Conservation (phyloP, 2,329 filamentous ascomycete genomes). For the Ambrosiella xylebori region DNA sequence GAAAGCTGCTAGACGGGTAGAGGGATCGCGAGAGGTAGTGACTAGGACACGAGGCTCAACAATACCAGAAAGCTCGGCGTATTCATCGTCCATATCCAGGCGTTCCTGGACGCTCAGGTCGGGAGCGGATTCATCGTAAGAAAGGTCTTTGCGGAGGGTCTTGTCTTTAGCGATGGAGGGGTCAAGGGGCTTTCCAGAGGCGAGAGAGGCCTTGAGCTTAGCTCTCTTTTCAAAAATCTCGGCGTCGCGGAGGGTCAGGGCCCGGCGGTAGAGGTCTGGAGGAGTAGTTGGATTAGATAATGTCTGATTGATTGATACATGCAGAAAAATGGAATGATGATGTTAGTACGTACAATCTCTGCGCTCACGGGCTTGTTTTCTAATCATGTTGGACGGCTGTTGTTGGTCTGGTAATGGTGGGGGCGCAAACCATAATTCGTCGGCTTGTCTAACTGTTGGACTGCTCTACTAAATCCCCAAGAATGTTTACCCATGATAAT, state of each 20-base stretch:
- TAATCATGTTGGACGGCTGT: slow-evolving; percentile 8
- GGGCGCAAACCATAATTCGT: too few relatives aligned
- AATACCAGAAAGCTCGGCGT: slow-evolving; percentile 75
- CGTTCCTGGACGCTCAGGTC: slow-evolving; percentile 51
- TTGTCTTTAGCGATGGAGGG: slow-evolving; percentile 75
- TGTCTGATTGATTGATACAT: neutral
- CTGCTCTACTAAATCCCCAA: too few relatives aligned
- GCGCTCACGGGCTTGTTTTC: slow-evolving; percentile 26
- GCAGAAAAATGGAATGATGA: neutral
- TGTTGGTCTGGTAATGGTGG: too few relatives aligned
- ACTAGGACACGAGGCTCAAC: slow-evolving; percentile 73
- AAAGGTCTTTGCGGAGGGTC: slow-evolving; percentile 66
- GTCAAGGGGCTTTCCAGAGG: slow-evolving; percentile 74
- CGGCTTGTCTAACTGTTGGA: too few relatives aligned
- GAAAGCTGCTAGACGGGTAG: slow-evolving; percentile 69
- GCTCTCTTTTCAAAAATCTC: slow-evolving; percentile 85
- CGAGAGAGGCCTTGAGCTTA: slow-evolving; percentile 69
- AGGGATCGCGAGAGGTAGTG: slow-evolving; percentile 79
- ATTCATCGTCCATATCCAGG: slow-evolving; percentile 73
- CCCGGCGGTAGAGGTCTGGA: slow-evolving; percentile 64
- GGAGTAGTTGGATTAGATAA: neutral
- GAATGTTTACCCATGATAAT: too few relatives aligned
- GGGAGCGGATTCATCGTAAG: slow-evolving; percentile 72
- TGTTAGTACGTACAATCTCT: slow-evolving; percentile 20
- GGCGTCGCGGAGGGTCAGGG: slow-evolving; percentile 72